Conservation (phyloP, 208 protist species). For the Crithidia sp. region DNA sequence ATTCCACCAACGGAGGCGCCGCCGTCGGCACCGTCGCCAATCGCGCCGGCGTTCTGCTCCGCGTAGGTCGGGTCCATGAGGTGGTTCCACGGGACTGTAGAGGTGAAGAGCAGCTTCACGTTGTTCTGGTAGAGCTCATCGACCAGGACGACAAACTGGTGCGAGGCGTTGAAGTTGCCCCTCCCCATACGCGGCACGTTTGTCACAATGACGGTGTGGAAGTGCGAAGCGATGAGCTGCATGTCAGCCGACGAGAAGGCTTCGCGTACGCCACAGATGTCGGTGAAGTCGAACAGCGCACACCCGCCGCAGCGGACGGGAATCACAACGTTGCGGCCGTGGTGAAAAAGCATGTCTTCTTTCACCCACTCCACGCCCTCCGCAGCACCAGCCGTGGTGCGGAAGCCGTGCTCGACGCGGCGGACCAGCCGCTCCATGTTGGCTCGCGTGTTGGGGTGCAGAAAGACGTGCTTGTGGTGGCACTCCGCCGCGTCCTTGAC, state of each 20-base stretch:
- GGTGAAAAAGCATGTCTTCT: conserved; percentile 60
- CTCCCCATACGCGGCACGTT: conserved; percentile 80
- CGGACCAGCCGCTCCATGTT: conserved; percentile 52
- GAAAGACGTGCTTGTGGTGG: conserved; percentile 58
- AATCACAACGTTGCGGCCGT: conserved; percentile 70
- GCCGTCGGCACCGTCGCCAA: conserved; percentile 6
- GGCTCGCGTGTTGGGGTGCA: conserved; percentile 64
- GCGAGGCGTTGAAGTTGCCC: conserved; percentile 63
- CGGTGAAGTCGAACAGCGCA: conserved; percentile 82
- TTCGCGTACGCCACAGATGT: conserved; percentile 66
- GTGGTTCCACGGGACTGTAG: conserved; percentile 68
- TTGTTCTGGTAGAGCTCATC: conserved; percentile 92
- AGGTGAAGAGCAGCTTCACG: conserved; percentile 88
- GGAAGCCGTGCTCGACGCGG: conserved; percentile 60
- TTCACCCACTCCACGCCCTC: conserved; percentile 41
- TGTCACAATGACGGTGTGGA: conserved; percentile 83
- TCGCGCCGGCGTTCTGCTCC: conserved; percentile 2
- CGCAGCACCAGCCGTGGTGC: no score
- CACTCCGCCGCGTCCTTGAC: conserved; percentile 35
- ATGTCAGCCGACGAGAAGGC: conserved; percentile 72
- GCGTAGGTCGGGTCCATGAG: conserved; percentile 43
- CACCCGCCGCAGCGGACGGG: conserved; percentile 71
- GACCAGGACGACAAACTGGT: conserved; percentile 87
- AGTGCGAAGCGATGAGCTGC: conserved; percentile 67
- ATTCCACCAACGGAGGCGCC: not conserved